A percentile compares a stretch with the other conserved stretches of the same genome.
These are phyloP conservation scores for Annulohypoxylon stygium DNA, from an alignment of 495 filamentous ascomycete genomes.

Conservation along the genomic window DNA sequence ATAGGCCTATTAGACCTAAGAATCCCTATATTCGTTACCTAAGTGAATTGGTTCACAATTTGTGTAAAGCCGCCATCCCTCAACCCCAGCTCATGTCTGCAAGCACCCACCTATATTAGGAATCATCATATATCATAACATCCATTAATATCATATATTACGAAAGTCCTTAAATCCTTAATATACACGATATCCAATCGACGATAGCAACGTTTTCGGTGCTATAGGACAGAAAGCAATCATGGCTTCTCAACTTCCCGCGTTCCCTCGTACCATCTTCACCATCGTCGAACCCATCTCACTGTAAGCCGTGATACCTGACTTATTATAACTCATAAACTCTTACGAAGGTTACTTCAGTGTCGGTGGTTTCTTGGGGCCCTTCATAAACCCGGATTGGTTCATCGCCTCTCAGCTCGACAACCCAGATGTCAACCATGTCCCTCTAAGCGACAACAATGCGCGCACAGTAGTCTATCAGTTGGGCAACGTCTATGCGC, in stretches of 20 bases:
- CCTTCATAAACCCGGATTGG: slow-evolving; percentile 67
- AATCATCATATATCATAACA: not conserved
- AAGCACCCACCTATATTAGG: slow-evolving; percentile 7
- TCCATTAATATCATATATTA: not conserved
- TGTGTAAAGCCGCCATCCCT: not conserved
- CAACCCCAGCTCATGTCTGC: not conserved
- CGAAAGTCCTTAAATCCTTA: not conserved
- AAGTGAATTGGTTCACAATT: not conserved
- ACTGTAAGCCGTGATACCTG: slow-evolving; percentile 61
- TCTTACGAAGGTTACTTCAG: slow-evolving; percentile 47
- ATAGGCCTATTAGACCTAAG: not conserved
- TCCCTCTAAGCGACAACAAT: slow-evolving; percentile 45
- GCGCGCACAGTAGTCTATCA: slow-evolving; percentile 60
- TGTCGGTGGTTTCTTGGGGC: slow-evolving; percentile 67
- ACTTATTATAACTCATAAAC: not conserved
- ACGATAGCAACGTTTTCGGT: not conserved
- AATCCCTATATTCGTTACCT: not conserved
- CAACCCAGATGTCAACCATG: slow-evolving; percentile 42
- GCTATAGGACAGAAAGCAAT: not conserved
- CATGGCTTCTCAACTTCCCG: slow-evolving; percentile 67
- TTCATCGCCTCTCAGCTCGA: slow-evolving; percentile 74
- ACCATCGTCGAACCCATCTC: slow-evolving; percentile 77
- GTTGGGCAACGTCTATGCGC: slow-evolving; percentile 75
- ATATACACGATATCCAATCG: not conserved
- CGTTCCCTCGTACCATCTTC: slow-evolving; percentile 67